Evolutionary conservation across 202 grass and related monocot species (phyloP).

Genomic region (Schoenoplectus triqueter): DNA sequence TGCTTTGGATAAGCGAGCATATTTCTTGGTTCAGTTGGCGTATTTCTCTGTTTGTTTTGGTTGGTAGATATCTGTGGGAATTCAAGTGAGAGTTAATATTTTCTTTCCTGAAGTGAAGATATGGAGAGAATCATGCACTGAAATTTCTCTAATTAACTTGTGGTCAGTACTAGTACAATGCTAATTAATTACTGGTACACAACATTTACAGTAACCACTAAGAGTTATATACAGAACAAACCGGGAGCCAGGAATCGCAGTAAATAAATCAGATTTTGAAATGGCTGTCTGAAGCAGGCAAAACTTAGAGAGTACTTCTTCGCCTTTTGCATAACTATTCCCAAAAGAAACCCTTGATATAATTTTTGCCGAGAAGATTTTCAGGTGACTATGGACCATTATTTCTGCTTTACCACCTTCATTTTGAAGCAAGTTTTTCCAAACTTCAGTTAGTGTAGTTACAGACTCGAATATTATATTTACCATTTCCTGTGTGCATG

Average conservation of each 20-base stretch:
- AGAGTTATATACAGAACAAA: conserved; percentile 11
- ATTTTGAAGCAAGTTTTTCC: conserved; percentile 49
- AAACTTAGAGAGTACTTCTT: conserved; percentile 65
- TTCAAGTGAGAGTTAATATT: neutral
- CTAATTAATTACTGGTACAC: neutral
- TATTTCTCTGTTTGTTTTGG: conserved; percentile 54
- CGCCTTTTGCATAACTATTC: conserved; percentile 54
- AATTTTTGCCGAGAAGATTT: conserved; percentile 62
- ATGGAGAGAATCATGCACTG: neutral
- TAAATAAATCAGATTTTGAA: conserved; percentile 38
- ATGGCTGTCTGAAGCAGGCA: conserved; percentile 51
- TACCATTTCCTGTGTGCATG: conserved; percentile 54
- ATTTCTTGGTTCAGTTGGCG: conserved; percentile 47
- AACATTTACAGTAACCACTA: neutral
- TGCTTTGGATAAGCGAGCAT: conserved; percentile 41
- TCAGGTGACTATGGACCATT: conserved; percentile 53
- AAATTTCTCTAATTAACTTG: neutral
- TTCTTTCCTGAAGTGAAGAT: neutral
- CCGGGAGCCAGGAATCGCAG: neutral
- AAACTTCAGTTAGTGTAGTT: conserved; percentile 47
- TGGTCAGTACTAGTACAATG: neutral
- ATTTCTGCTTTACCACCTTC: conserved; percentile 53
- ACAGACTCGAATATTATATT: conserved; percentile 60
- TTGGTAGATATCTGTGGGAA: conserved; percentile 48
- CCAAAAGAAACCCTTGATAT: conserved; percentile 70